These are phyloP conservation scores for Solanum commersonii DNA, from an alignment of 257 asterid genomes.

Conservation along the genomic window DNA sequence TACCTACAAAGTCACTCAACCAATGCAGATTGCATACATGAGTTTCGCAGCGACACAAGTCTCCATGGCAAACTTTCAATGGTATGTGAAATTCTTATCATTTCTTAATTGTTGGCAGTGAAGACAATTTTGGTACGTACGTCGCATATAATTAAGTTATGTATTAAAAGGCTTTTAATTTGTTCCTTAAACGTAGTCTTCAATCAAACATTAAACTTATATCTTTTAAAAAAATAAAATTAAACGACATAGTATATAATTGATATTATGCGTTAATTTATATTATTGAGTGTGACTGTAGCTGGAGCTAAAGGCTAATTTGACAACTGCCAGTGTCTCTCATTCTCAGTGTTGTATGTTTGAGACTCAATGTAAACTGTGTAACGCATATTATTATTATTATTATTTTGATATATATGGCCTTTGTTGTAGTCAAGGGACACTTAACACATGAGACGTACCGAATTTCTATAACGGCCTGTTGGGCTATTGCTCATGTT, in stretches of 20 bases:
- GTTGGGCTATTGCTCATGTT: no score
- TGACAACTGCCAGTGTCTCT: not conserved
- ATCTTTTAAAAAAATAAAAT: no score
- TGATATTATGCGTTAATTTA: not conserved
- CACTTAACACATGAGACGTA: not conserved
- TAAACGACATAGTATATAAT: not conserved
- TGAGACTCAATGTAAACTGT: not conserved
- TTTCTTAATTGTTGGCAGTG: not conserved
- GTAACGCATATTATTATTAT: not conserved
- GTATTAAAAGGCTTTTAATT: not conserved
- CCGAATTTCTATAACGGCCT: not conserved
- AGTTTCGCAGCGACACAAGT: not conserved
- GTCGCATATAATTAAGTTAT: not conserved
- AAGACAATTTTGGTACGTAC: not conserved
- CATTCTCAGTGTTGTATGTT: not conserved
- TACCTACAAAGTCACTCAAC: no score
- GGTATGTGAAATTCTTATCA: not conserved
- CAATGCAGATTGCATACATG: no score
- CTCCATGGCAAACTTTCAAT: no score
- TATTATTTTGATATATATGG: not conserved
- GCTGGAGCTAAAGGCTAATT: not conserved
- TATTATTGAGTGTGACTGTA: not conserved
- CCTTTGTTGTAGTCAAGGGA: slow-evolving; percentile 16
- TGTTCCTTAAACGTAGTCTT: not conserved
- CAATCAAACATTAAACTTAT: not conserved